Conservation (phyloP, 139 green algal genomes). For the Limnomonas spitsbergensis region DNA sequence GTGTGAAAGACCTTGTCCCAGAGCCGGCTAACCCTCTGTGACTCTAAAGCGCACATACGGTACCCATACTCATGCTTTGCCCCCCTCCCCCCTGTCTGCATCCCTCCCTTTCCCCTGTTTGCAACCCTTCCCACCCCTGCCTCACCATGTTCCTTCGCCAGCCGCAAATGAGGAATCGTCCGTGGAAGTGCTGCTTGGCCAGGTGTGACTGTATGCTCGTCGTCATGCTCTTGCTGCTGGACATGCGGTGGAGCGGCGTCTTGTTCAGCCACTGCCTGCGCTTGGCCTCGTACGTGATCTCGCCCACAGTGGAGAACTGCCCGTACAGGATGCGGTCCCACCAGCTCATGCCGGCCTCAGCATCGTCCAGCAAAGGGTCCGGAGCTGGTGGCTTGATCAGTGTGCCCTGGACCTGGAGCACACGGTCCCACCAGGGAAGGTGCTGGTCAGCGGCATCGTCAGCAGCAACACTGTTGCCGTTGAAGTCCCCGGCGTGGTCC, state of each 20-base stretch:
- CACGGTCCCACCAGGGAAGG: neutral
- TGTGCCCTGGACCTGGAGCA: neutral
- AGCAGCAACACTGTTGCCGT: too few relatives aligned
- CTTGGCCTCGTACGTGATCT: neutral
- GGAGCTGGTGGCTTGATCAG: neutral
- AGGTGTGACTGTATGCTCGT: neutral
- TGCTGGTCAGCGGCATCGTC: too few relatives aligned
- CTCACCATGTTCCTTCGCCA: constrained; percentile 6
- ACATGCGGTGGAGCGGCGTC: neutral
- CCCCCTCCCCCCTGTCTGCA: too few relatives aligned
- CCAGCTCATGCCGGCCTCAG: neutral
- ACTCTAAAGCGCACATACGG: too few relatives aligned
- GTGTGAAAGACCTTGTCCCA: too few relatives aligned
- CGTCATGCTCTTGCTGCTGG: neutral
- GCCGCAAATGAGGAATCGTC: constrained; percentile 5
- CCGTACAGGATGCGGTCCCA: neutral
- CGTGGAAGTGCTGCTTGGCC: neutral
- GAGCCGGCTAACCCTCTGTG: too few relatives aligned
- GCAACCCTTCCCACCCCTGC: too few relatives aligned
- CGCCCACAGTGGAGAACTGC: neutral
- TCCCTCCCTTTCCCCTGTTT: too few relatives aligned
- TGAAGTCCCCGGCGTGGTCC: too few relatives aligned
- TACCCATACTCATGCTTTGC: too few relatives aligned
- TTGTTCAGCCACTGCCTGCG: neutral
- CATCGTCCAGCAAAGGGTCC: neutral